Evolutionary conservation across 148 eudicot species (phyloP).

Genomic region (Vaccinium myrtillus): DNA sequence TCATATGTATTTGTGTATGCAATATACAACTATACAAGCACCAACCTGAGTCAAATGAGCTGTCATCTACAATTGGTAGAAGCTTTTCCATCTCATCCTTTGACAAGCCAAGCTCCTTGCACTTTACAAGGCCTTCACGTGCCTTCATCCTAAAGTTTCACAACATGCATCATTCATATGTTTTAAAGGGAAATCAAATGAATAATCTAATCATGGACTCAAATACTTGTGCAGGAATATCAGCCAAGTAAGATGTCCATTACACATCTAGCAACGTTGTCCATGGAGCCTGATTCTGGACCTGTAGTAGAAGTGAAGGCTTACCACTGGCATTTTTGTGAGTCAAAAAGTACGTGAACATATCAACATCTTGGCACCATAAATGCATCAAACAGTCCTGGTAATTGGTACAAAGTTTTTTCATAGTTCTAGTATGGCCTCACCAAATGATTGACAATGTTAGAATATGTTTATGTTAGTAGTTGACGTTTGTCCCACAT

Average conservation of each 20-base stretch:
- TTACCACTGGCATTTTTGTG: neutral
- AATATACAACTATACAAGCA: neutral
- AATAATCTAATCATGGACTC: neutral
- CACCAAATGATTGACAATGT: constrained; percentile 12
- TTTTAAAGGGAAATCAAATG: neutral
- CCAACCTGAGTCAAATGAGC: constrained; percentile 94
- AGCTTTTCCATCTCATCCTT: constrained; percentile 96
- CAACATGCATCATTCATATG: neutral
- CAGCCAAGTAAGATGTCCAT: neutral
- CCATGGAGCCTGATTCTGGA: neutral
- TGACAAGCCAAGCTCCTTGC: constrained; percentile 92
- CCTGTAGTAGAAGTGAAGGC: neutral
- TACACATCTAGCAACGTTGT: neutral
- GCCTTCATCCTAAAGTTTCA: constrained; percentile 77
- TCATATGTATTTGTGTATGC: neutral
- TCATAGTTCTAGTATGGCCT: neutral
- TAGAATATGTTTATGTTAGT: no score
- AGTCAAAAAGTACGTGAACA: neutral
- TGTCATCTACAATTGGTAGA: constrained; percentile 92
- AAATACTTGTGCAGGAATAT: neutral
- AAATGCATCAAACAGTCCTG: neutral
- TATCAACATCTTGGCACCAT: neutral
- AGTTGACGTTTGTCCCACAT: no score
- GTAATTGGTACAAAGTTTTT: neutral
- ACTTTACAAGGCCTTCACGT: constrained; percentile 95